Evolutionary conservation across 768 basidiomycete genomes (phyloP).

Genomic region (Serpula lacrymans): DNA sequence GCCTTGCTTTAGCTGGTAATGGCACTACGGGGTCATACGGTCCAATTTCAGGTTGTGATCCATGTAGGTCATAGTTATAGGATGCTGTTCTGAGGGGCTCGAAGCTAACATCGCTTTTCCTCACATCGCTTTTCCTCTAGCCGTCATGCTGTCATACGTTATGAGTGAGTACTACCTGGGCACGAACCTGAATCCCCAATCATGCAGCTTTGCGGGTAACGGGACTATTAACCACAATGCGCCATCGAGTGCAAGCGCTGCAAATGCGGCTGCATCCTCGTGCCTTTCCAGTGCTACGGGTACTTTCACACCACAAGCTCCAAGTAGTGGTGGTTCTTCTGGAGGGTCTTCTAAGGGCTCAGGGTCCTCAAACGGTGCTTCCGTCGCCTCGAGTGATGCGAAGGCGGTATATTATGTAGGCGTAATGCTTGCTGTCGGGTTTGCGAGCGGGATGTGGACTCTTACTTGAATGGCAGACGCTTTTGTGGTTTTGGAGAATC

Average conservation of each 20-base stretch:
- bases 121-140: too few species aligned
- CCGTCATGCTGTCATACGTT: slow-evolving; percentile 75
- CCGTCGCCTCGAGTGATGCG: slow-evolving; percentile 20
- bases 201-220: slow-evolving; percentile 84
- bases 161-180: slow-evolving; percentile 77
- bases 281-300: slow-evolving; percentile 64
- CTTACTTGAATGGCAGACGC: slow-evolving; percentile 27
- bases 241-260: slow-evolving; percentile 45
- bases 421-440: slow-evolving; percentile 30
- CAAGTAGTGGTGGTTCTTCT: slow-evolving; percentile 28
- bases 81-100: background rate
- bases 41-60: slow-evolving; percentile 71
- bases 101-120: slow-evolving; percentile 7
- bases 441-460: slow-evolving; percentile 43
- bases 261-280: slow-evolving; percentile 56
- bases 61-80: slow-evolving; percentile 53
- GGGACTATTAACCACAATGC: slow-evolving; percentile 66
- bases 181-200: slow-evolving; percentile 49
- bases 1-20: slow-evolving; percentile 67
- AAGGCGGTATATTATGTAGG: slow-evolving; percentile 36
- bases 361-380: slow-evolving; percentile 20
- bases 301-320: slow-evolving; percentile 62
- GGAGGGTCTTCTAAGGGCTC: slow-evolving; percentile 18
- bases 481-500: slow-evolving; percentile 1
- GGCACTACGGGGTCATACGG: slow-evolving; percentile 79